Conservation (phyloP, 1,284 basidiomycete genomes). For the Sporisorium iseilematis-ciliati region DNA sequence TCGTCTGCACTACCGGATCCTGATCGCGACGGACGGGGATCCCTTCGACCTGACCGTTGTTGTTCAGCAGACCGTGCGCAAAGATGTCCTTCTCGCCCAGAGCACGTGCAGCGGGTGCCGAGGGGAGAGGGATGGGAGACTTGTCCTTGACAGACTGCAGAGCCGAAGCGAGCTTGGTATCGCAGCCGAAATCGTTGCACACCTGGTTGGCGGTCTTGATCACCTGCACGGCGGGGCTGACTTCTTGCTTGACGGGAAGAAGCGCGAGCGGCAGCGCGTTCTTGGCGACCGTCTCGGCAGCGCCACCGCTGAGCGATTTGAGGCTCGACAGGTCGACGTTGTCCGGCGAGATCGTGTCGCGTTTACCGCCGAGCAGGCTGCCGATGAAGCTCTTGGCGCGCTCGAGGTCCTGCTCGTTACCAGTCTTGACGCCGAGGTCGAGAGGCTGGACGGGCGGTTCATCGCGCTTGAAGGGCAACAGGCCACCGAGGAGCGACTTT, state of each 20-base stretch:
- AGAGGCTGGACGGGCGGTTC: slow-evolving; percentile 11
- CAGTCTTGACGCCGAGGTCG: slow-evolving; percentile 26
- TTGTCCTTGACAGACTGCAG: slow-evolving; percentile 9
- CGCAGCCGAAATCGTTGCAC: slow-evolving; percentile 35
- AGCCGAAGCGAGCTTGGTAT: slow-evolving; percentile 7
- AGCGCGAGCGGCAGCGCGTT: slow-evolving; percentile 25
- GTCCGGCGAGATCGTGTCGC: slow-evolving; percentile 43
- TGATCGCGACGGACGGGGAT: slow-evolving; percentile 33
- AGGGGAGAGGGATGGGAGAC: slow-evolving; percentile 12
- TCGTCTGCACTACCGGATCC: slow-evolving; percentile 12
- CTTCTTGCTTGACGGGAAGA: slow-evolving; percentile 21
- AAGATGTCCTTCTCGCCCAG: slow-evolving; percentile 35
- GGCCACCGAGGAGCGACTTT: slow-evolving; percentile 18
- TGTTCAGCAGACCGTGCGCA: slow-evolving; percentile 25
- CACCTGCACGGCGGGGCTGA: slow-evolving; percentile 34
- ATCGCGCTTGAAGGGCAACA: slow-evolving; percentile 18
- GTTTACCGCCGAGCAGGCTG: slow-evolving; percentile 28
- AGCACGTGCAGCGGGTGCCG: slow-evolving; percentile 9
- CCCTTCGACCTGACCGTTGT: slow-evolving; percentile 14
- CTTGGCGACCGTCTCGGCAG: slow-evolving; percentile 11
- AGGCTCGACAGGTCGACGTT: slow-evolving; percentile 33
- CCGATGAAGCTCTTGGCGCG: slow-evolving; percentile 24
- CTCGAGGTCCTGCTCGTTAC: slow-evolving; percentile 37
- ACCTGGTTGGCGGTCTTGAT: slow-evolving; percentile 32
- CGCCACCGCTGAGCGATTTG: slow-evolving; percentile 7